These are phyloP conservation scores for Gossypium turneri DNA, from an alignment of 345 rosid species.

Conservation along the genomic window DNA sequence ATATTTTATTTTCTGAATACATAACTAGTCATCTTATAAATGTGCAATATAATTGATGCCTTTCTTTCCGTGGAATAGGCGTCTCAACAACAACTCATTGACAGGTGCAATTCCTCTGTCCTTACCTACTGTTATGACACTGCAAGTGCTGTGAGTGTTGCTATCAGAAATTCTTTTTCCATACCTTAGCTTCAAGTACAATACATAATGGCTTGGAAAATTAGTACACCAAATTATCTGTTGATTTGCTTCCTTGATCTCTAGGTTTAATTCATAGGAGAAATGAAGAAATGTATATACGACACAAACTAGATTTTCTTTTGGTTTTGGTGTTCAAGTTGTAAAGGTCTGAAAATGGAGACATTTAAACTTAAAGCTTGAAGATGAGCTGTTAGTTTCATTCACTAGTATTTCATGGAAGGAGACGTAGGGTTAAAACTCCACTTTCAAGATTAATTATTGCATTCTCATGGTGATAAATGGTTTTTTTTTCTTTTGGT, in stretches of 20 bases:
- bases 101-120: background rate
- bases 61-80: background rate
- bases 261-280: background rate
- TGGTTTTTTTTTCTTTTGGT: background rate
- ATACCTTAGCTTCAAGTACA: background rate
- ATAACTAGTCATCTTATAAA: background rate
- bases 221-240: background rate
- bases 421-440: background rate
- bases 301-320: background rate
- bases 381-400: background rate
- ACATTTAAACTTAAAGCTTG: background rate
- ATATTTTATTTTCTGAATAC: background rate
- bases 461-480: background rate
- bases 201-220: background rate
- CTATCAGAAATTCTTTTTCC: background rate
- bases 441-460: background rate
- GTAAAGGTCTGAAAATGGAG: background rate
- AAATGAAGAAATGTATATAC: slow-evolving; percentile 1
- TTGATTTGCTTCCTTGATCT: background rate
- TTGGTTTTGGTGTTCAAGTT: background rate
- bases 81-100: slow-evolving; percentile 4
- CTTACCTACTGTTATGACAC: background rate
- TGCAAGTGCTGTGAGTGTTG: slow-evolving; percentile 5
- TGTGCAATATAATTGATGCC: background rate
- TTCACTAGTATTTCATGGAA: background rate